Evolutionary conservation across 2,329 filamentous ascomycete species (phyloP), one percentile per base, ranked within the genome.

Genomic region (Cryoendolithus antarcticus): DNA sequence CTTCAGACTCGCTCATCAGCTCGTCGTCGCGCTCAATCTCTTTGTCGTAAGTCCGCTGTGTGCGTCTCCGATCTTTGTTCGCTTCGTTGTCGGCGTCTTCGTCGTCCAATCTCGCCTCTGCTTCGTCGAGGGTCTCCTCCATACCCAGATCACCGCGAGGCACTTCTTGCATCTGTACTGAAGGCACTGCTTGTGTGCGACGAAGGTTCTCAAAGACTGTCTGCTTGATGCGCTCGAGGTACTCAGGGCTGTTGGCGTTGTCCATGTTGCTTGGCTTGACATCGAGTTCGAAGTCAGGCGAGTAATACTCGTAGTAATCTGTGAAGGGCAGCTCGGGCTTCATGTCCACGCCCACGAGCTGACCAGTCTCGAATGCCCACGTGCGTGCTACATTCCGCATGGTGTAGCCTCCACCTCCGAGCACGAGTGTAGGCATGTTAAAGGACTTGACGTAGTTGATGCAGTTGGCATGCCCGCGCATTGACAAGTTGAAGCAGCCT

Each of bases 231-330:
- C 80, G 80, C 47, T 79, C 72, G 13, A 82, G 66, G 49, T 82
- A 82, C 52, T 82, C 77, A 45, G 65, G 69, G 3, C 74, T 77
- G 51, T 82, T 82, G 19, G 76, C 74, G 48, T 82, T 82, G 51
- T 82, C 77, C 77, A 82, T 82, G 51, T 82, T 82, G 2, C 75
- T 80, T 0, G 77, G 75, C 13, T 75, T 71, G n/a, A 82, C 77
- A 50, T 80, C 74, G 32, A 82, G 67, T 56, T 82, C 75, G 54
- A 79, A 82, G 52, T 82, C 77, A 3, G 77, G 77, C 4, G 71
- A 75, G 53, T 80, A 82, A 54, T 82, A 82, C 68, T 81, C 77
- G 56, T 96, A 96, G 62, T 96, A 96, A 66, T 96, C 89, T 47
- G 94, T 96, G 61, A 86, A 96, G 1, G 89, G 89, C 31, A 96